Percentiles rank a stretch among this genome's conserved stretches.
phyloP scores from a whole-genome alignment of 2,329 filamentous ascomycete species.

The Zasmidium cellare region DNA sequence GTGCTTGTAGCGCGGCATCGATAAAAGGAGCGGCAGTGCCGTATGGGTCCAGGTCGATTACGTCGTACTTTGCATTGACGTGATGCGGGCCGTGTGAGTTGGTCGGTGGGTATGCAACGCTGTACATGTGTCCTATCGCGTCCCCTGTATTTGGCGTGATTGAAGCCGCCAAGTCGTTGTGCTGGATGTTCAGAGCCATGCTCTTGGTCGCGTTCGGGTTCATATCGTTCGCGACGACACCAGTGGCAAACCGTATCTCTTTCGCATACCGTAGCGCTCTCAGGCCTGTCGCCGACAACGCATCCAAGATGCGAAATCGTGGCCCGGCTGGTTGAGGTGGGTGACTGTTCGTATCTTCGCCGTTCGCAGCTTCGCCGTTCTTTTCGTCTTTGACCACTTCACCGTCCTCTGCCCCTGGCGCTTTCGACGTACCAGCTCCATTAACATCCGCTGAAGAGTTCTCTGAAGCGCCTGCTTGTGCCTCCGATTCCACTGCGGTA shows the following conservation, averaged over 20 bases:
- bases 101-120: constrained; percentile 37
- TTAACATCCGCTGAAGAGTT: background rate
- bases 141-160: constrained; percentile 77
- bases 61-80: constrained; percentile 67
- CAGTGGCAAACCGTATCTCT: constrained; percentile 65
- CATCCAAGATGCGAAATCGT: constrained; percentile 85
- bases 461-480: background rate
- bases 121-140: constrained; percentile 90
- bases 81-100: constrained; percentile 40
- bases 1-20: constrained; percentile 82
- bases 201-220: constrained; percentile 55
- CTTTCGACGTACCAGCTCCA: background rate
- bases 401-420: background rate
- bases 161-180: constrained; percentile 73
- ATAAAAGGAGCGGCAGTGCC: constrained; percentile 91
- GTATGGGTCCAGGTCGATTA: constrained; percentile 95
- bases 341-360: constrained; percentile 5
- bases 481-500: background rate
- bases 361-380: background rate
- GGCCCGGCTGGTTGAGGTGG: constrained; percentile 30
- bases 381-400: background rate
- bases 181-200: constrained; percentile 79
- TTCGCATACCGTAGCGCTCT: constrained; percentile 88
- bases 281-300: constrained; percentile 88
- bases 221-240: constrained; percentile 76